A percentile compares a stretch with the other conserved stretches of the same genome.
phyloP scores from a whole-genome alignment of 352 stramenopile species.

The Albugo laibachii region DNA sequence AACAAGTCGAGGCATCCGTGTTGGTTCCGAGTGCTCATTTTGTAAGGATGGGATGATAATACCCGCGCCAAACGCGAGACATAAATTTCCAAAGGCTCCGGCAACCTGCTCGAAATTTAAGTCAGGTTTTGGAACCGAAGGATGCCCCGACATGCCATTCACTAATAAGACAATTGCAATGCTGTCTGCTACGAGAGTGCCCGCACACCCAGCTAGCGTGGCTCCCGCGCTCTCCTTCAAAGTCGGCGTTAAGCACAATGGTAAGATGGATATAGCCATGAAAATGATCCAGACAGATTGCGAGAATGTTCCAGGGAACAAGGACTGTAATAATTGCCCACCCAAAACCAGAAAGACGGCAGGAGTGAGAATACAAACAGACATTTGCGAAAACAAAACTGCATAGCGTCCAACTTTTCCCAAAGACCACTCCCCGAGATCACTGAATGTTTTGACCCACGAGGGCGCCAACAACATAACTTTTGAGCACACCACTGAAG shows the following conservation, averaged over 20 bases:
- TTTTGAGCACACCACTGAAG: constrained; percentile 5
- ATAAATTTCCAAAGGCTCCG: constrained; percentile 5
- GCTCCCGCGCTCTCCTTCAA: constrained; percentile 6
- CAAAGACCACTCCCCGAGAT: constrained; percentile 6
- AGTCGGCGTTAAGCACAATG: constrained; percentile 8
- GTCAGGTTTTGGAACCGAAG: constrained; percentile 1
- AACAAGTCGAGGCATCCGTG: constrained; percentile 4
- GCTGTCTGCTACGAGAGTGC: constrained; percentile 5
- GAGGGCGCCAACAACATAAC: constrained; percentile 6
- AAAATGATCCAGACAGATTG: constrained; percentile 8
- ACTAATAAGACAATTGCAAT: constrained; percentile 4
- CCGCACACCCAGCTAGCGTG: constrained; percentile 1
- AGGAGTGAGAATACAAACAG: constrained; percentile 2
- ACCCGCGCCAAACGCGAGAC: constrained; percentile 5
- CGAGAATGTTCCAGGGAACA: constrained; percentile 7
- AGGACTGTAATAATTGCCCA: neutral
- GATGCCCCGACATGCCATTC: constrained; percentile 1
- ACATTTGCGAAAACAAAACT: constrained; percentile 2
- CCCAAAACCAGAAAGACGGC: constrained; percentile 9
- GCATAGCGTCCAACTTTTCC: constrained; percentile 2
- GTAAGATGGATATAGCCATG: constrained; percentile 6
- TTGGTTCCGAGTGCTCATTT: constrained; percentile 4
- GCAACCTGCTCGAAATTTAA: constrained; percentile 5
- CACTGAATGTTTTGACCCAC: constrained; percentile 7
- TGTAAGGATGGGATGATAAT: constrained; percentile 8